These are phyloP conservation scores for Kodamaea fungicola DNA, from an alignment of 1,139 yeast genomes.

Conservation along the genomic window DNA sequence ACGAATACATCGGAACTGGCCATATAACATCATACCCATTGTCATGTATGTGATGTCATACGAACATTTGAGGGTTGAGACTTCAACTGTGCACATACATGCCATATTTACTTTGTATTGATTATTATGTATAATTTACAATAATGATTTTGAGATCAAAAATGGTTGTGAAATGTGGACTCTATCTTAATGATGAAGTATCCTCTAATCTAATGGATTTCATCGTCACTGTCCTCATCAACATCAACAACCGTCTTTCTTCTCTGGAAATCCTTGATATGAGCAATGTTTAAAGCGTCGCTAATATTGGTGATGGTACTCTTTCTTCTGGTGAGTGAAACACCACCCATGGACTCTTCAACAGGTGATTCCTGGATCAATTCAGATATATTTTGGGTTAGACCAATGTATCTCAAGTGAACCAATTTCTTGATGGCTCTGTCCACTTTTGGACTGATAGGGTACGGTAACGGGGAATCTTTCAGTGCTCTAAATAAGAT, in stretches of 20 bases:
- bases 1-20: too few species aligned
- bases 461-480: slow-evolving; percentile 82
- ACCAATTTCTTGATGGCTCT: slow-evolving; percentile 40
- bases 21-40: too few species aligned
- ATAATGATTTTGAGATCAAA: background rate
- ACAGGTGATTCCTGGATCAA: slow-evolving; percentile 5
- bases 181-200: background rate
- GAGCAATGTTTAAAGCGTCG: slow-evolving; percentile 72
- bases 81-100: too few species aligned
- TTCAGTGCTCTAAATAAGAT: slow-evolving; percentile 79
- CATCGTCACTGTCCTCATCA: slow-evolving; percentile 40
- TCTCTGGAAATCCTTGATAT: slow-evolving; percentile 85
- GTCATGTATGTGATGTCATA: too few species aligned
- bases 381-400: slow-evolving; percentile 1
- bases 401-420: slow-evolving; percentile 25
- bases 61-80: too few species aligned
- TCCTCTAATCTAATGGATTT: slow-evolving; percentile 19
- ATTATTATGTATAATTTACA: background rate
- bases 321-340: slow-evolving; percentile 22
- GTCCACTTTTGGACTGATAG: slow-evolving; percentile 38
- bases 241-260: slow-evolving; percentile 37
- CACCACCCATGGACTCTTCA: slow-evolving; percentile 13
- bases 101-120: background rate
- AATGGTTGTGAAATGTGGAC: background rate
- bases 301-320: slow-evolving; percentile 46